A percentile compares a stretch with the other conserved stretches of the same genome.
Evolutionary conservation across 805 yeast species (phyloP).

Genomic region (Candida chilensis): DNA sequence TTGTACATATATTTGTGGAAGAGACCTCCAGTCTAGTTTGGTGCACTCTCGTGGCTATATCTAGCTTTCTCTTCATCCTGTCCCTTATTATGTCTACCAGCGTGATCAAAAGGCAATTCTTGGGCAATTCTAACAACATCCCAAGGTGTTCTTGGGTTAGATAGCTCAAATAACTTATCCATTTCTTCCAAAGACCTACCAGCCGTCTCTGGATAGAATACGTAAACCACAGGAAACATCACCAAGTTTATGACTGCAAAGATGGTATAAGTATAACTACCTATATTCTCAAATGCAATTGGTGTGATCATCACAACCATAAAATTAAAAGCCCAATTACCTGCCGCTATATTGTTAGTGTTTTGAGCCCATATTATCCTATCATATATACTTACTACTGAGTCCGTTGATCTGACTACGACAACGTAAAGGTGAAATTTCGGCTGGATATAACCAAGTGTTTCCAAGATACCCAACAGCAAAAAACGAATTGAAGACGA

Average conservation of each 20-base stretch:
- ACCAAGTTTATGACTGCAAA: constrained; percentile 33
- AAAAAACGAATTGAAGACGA: constrained; percentile 39
- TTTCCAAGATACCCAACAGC: constrained; percentile 45
- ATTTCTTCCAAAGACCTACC: constrained; percentile 38
- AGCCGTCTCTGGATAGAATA: constrained; percentile 36
- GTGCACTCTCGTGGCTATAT: too few species aligned
- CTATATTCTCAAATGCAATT: constrained; percentile 28
- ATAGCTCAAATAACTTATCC: constrained; percentile 69
- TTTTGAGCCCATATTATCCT: constrained; percentile 48
- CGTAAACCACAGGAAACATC: constrained; percentile 29
- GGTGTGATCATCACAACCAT: constrained; percentile 60
- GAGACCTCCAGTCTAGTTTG: too few species aligned
- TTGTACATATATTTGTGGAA: too few species aligned
- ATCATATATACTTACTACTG: too few species aligned
- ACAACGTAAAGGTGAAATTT: constrained; percentile 46
- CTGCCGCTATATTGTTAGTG: constrained; percentile 43
- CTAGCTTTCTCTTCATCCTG: too few species aligned
- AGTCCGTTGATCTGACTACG: too few species aligned
- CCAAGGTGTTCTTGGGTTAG: too few species aligned
- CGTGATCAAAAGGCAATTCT: too few species aligned
- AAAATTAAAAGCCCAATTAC: constrained; percentile 53
- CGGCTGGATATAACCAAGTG: constrained; percentile 61
- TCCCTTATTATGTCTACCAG: too few species aligned
- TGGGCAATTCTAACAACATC: too few species aligned
- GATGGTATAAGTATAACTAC: constrained; percentile 30